Base-by-base conservation (phyloP, 345 rosid species). In the Citrus trifoliata region DNA sequence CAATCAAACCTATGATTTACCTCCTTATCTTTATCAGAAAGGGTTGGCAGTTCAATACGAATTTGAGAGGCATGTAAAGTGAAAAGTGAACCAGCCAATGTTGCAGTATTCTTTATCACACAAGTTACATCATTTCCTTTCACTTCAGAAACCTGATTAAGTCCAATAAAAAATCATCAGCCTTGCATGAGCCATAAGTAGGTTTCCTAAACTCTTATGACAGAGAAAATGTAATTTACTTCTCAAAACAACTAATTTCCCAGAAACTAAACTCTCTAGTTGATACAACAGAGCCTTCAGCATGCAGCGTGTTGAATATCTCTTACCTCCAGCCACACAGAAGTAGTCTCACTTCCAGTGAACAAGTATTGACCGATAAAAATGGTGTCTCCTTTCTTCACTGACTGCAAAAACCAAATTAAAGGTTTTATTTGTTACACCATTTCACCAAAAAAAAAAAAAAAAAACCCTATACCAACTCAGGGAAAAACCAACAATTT, bases 291-390 rank as follows among this genome's bases (percentile, higher is more conserved):
- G 70, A 18, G 19, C 71, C 32, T 25, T 61, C 2, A 76, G 18
- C 35, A 42, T 71, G 61, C 58, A 18, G 51, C 9, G 65, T 70
- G 74, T 73, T 61, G 1, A 35, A 35, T 32, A 59, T 32, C 67
- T 64, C 78, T 81, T 83, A 94, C 98, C 99, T 96, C 99, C 69
- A 93, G 92, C 98, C 97, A 96, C 1, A 93, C 99, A 64, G 99
- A 94, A 77, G 98, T 94, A 70, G 98, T 93, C 87, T 96, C 99
- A 86, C 97, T 94, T 67, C 99, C 98, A 59, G 99, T 93, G 88
- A 96, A 96, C 48, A 94, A 84, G 90, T 96, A 93, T 32, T 94
- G 99, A 59, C 99, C 99, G 63, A 91, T 73, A 78, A 94, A 96
- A 83, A 94, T 93, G 79, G 99, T 96, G 84, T 96, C 99, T 72